Conservation (phyloP, 2,329 filamentous ascomycete species). For the Fusarium pseudograminearum region DNA sequence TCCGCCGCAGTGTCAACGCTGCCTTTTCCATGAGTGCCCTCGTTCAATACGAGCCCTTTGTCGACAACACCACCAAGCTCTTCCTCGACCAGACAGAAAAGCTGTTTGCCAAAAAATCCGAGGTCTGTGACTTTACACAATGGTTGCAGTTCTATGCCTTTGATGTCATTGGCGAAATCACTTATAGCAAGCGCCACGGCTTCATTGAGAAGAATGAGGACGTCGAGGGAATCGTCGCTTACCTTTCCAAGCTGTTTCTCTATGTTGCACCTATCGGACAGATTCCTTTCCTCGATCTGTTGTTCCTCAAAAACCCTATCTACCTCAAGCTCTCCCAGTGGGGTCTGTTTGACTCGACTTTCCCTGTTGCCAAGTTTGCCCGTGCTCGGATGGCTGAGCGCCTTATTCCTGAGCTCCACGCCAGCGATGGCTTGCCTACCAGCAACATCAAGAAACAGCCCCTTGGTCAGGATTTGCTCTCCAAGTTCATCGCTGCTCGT, state of each 20-base stretch:
- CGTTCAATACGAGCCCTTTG: slow-evolving; percentile 83
- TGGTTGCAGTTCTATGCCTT: slow-evolving; percentile 88
- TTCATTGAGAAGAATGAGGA: slow-evolving; percentile 81
- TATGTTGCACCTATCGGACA: slow-evolving; percentile 82
- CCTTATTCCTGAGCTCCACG: slow-evolving; percentile 58
- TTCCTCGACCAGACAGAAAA: slow-evolving; percentile 74
- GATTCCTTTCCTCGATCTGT: slow-evolving; percentile 76
- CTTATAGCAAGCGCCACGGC: slow-evolving; percentile 79
- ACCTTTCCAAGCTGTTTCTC: slow-evolving; percentile 72
- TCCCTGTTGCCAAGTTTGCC: slow-evolving; percentile 80
- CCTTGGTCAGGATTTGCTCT: slow-evolving; percentile 71
- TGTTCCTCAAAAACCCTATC: slow-evolving; percentile 81
- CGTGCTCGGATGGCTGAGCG: slow-evolving; percentile 75
- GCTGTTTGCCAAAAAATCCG: slow-evolving; percentile 61
- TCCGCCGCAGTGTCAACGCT: slow-evolving; percentile 79
- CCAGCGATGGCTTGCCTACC: slow-evolving; percentile 49
- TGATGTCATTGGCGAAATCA: slow-evolving; percentile 83
- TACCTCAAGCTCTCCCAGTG: slow-evolving; percentile 75
- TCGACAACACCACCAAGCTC: slow-evolving; percentile 78
- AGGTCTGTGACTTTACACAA: slow-evolving; percentile 68
- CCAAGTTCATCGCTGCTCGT: slow-evolving; percentile 77
- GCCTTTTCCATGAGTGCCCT: slow-evolving; percentile 83
- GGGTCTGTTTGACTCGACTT: slow-evolving; percentile 75
- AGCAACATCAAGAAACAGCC: slow-evolving; percentile 52
- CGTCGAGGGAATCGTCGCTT: slow-evolving; percentile 78